Evolutionary conservation across 192 early-diverging fungal genomes (phyloP), one percentile per base, ranked within the genome.

Genomic region (Coemansia furcata): DNA sequence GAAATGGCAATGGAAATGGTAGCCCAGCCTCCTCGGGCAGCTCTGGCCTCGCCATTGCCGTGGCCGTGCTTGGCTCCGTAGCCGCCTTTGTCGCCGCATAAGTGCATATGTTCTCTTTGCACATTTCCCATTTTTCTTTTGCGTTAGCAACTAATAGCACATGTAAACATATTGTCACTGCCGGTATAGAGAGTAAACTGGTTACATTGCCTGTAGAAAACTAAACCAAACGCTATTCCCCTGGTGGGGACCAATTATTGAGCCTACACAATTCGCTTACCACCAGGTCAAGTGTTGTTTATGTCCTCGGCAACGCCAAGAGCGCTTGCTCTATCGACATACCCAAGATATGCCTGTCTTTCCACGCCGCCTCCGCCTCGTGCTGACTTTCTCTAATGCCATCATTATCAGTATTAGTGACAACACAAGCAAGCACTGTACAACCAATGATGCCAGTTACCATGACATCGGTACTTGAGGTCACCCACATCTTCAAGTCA

Each of bases 61-160:
- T 57, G 15, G 54, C 54, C 8, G 54, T 35, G 12, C 30, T 57
- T 23, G 54, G 54, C 32, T 57, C 54, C 30, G 54, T 57, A 6
- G 54, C 15, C 14, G 54, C 54, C 54, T 15, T 57, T 57, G 54
- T 57, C 17, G 54, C 54, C 14, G 54, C 54, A 57, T 57, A 57
- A 33, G 30, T 17, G 15, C 30, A 7, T 33, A 57, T 8, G n/a
- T 54, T 11, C 29, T 29, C 26, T 29, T 50, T 29, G 21, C 21
- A 30, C 7, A 12, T 52, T 12, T 12, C 3, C 12, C 30, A 4
- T 30, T 29, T 49, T 49, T 6, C 6, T 26, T 49, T 26, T 26
- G 23, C 23, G 23, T 26, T 26, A 26, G 23, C 23, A 26, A 26
- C 23, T 26, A 26, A 26, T 26, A 26, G 23, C 23, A 26, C 23